Conservation (phyloP, 2,329 filamentous ascomycete species). For the Pseudogymnoascus sp. region DNA sequence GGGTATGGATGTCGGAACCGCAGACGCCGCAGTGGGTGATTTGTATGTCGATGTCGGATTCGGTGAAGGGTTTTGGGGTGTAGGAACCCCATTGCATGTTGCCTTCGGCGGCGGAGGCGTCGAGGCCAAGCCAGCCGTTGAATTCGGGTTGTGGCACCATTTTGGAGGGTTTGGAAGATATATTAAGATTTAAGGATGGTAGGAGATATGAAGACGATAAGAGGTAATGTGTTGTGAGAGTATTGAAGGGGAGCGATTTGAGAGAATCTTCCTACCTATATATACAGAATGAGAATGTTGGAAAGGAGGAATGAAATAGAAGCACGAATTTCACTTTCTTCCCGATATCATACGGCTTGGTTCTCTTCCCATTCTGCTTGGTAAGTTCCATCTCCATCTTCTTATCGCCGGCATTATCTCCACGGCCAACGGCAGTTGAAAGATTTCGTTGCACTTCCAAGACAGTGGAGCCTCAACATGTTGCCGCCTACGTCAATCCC, state of each 20-base stretch:
- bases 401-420: background rate
- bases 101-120: conserved; percentile 26
- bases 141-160: conserved; percentile 22
- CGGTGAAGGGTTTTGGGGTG: conserved; percentile 22
- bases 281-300: background rate
- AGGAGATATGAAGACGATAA: background rate
- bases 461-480: background rate
- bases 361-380: background rate
- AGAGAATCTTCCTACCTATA: conserved; percentile 6
- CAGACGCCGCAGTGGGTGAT: conserved; percentile 41
- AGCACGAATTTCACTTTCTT: background rate
- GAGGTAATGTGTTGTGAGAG: background rate
- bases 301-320: background rate
- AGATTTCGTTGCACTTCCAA: background rate
- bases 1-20: conserved; percentile 25
- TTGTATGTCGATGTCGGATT: conserved; percentile 38
- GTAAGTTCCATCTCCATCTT: background rate
- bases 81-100: conserved; percentile 25
- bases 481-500: conserved; percentile 1
- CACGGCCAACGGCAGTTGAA: background rate
- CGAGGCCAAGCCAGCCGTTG: conserved; percentile 23
- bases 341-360: background rate
- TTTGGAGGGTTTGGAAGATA: background rate
- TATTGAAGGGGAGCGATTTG: background rate
- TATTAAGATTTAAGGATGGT: background rate